A percentile compares a stretch with the other conserved stretches of the same genome.
Conservation (phyloP, 2,329 filamentous ascomycete species). For the Stachybotrys chartarum region DNA sequence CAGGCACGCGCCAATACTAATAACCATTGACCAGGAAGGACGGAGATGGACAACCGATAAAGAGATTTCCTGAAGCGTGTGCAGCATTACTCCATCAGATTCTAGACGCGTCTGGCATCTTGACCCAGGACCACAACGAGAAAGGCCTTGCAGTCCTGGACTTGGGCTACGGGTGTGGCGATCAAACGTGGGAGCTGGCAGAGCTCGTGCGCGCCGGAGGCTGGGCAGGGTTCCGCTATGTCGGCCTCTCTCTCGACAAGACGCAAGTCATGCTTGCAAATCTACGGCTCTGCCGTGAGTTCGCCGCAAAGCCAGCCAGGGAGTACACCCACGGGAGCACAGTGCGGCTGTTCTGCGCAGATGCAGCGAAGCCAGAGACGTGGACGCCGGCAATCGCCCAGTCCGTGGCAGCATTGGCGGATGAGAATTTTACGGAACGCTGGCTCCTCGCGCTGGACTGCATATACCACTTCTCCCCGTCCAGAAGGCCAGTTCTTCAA, state of each 20-base stretch:
- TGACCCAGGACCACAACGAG: slow-evolving; percentile 14
- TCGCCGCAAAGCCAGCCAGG: slow-evolving; percentile 3
- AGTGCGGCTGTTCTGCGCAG: slow-evolving; percentile 36
- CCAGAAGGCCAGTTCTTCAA: slow-evolving; percentile 36
- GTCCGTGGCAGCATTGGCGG: slow-evolving; percentile 17
- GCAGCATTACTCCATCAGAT: slow-evolving; percentile 40
- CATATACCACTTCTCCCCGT: slow-evolving; percentile 50
- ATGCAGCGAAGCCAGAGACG: slow-evolving; percentile 38
- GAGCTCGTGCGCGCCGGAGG: slow-evolving; percentile 12
- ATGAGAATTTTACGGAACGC: slow-evolving; percentile 19
- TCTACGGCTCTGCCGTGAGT: slow-evolving; percentile 18
- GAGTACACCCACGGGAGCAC: slow-evolving; percentile 6
- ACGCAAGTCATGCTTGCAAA: slow-evolving; percentile 33
- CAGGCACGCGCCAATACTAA: not conserved
- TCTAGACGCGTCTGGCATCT: slow-evolving; percentile 29
- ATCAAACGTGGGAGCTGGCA: slow-evolving; percentile 43
- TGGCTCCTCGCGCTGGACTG: slow-evolving; percentile 51
- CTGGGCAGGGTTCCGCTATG: slow-evolving; percentile 31
- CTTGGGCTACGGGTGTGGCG: slow-evolving; percentile 52
- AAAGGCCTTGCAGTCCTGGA: slow-evolving; percentile 35
- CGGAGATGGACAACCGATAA: slow-evolving; percentile 18
- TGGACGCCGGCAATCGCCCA: slow-evolving; percentile 25
- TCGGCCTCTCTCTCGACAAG: slow-evolving; percentile 44
- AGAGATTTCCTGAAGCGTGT: slow-evolving; percentile 37
- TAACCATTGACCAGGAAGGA: slow-evolving; percentile 18